Evolutionary conservation across 176 grass and related monocot genomes (phyloP), one percentile per base, ranked within the genome.

Genomic region (Avena insularis): DNA sequence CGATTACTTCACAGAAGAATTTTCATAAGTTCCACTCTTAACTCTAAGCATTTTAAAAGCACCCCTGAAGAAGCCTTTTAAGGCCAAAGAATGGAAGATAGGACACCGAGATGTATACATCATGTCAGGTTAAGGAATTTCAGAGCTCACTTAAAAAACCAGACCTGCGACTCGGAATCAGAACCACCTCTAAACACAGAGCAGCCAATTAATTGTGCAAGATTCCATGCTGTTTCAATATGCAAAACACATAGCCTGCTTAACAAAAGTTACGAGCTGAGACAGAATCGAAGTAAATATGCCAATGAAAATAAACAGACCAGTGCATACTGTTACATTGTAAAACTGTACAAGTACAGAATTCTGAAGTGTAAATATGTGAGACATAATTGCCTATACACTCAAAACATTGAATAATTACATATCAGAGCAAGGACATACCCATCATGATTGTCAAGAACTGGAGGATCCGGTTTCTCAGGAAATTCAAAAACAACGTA

Each of bases 401-500:
- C 16, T 15, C 2, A 14, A 81, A 75, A 66, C 62, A 74, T 65
- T 56, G 27, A 65, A 53, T 49, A 27, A 75, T 0, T 19, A 57
- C 25, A 55, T 67, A 38, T 86, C 57, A 58, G 15, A 87, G 61
- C 35, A 86, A 85, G 35, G 60, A 85, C 87, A 85, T 71, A 98
- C 95, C 84, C 58, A 74, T 95, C 95, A 89, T 81, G 85, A 67
- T 90, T 85, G 70, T 93, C 90, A 68, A 50, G 78, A 87, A 92
- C 58, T 59, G 59, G 75, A 82, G 87, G 87, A 17, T 79, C 48
- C 12, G 49, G 45, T 82, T 92, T 92, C 35, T 82, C 77, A 27
- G 95, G 95, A 61, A 92, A 89, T 83, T 93, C 61, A 86, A 98
- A 95, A n/a, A 98, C 95, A 58, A 79, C 81, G 11, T 83, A 91